phyloP scores from a whole-genome alignment of 768 basidiomycete species.

The Paxillus ammoniavirescens region DNA sequence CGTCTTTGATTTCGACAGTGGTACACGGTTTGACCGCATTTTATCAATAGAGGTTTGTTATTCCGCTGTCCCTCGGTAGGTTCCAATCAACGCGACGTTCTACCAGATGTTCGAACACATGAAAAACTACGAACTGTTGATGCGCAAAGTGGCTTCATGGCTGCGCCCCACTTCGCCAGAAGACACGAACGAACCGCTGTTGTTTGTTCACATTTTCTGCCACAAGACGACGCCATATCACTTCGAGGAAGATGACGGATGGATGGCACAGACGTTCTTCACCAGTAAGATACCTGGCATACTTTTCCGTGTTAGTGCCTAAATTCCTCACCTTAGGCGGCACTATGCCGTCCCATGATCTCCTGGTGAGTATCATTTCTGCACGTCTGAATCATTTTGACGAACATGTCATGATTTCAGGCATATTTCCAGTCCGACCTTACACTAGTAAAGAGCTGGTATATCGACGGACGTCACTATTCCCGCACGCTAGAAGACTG shows the following conservation, averaged over 20 bases:
- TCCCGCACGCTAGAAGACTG: slow-evolving; percentile 64
- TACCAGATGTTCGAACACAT: slow-evolving; percentile 73
- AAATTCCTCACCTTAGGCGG: slow-evolving; percentile 41
- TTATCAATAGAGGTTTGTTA: slow-evolving; percentile 59
- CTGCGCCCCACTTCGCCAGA: slow-evolving; percentile 41
- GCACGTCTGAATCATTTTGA: not conserved
- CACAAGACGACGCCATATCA: slow-evolving; percentile 63
- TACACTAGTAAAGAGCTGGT: slow-evolving; percentile 58
- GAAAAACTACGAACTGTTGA: slow-evolving; percentile 67
- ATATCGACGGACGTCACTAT: slow-evolving; percentile 62
- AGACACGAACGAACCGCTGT: slow-evolving; percentile 41
- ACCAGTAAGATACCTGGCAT: slow-evolving; percentile 37
- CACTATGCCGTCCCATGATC: slow-evolving; percentile 68
- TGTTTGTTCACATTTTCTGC: slow-evolving; percentile 74
- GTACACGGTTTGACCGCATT: slow-evolving; percentile 63
- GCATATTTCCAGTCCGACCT: slow-evolving; percentile 66
- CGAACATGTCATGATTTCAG: slow-evolving; percentile 23
- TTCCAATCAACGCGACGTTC: not conserved
- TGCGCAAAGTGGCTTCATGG: slow-evolving; percentile 65
- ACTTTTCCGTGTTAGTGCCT: not conserved
- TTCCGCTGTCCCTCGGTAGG: not conserved
- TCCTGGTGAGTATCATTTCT: slow-evolving; percentile 39
- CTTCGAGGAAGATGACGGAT: slow-evolving; percentile 65
- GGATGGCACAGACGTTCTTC: slow-evolving; percentile 78
- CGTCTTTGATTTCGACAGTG: slow-evolving; percentile 51